Base-by-base conservation (phyloP, 2,329 filamentous ascomycete genomes). In the Xylaria sp. region DNA sequence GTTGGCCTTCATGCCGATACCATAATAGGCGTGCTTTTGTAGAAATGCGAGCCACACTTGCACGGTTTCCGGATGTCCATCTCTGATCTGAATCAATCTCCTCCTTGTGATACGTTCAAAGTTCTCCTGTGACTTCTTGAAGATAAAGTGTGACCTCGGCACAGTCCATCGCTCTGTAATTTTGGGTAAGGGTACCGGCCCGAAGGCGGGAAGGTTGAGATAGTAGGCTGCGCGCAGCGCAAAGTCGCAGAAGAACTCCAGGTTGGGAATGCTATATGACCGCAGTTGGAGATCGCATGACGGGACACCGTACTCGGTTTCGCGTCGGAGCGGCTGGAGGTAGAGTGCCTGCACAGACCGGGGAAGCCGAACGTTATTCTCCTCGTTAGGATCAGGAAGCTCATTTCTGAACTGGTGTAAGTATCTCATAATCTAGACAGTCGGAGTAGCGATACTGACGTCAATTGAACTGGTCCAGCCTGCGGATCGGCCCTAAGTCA, bases 1-100 rank as follows among this genome's bases (percentile, higher is more conserved):
- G 80, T 99, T 98, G 63, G 96, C 96, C 87, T 99, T 99, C 94
- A 99, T 97, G 76, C 96, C 96, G 50, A 98, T 91, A n/a, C 96
- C 96, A 74, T 97, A 93, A 80, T 96, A 97, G 51, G 94, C 93
- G 79, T 98, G 92, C 82, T 97, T 97, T 78, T 92, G 89, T 78
- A 99, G 81, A 79, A 97, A 98, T 0, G 94, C 94, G 67, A 99
- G 84, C 96, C 96, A 99, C 34, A 94, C 81, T 81, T 97, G 92
- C 44, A 99, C 94, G 0, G 90, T 91, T 79, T 98, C 93, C 0
- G 94, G 90, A 77, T 98, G 87, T 0, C 94, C 96, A 78, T 98
- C 96, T 73, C 93, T 91, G 77, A 99, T 96, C 82, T 97, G 94
- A 62, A 99, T 94, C 76, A 98, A 81, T 15, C 96, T 86, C 64